phyloP scores from a whole-genome alignment of 495 filamentous ascomycete species.

The Neurospora sp. region DNA sequence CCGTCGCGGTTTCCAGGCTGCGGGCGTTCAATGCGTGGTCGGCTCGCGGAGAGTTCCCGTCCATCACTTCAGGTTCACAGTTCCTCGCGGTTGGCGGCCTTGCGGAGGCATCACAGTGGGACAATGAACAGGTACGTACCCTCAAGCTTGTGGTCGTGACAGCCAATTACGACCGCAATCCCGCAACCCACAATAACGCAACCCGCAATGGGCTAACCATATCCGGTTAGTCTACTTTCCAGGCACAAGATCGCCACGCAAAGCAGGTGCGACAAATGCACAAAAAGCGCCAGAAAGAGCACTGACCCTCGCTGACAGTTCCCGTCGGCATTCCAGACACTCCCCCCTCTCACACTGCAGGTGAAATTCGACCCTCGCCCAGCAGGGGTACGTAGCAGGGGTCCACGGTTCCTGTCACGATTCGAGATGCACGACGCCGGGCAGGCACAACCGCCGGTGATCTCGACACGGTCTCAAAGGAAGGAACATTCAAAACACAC shows the following conservation, averaged over 20 bases:
- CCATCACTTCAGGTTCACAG: background rate
- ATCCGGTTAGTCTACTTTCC: background rate
- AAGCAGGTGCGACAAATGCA: background rate
- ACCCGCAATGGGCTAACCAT: background rate
- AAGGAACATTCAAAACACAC: background rate
- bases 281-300: background rate
- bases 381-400: background rate
- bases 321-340: background rate
- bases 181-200: background rate
- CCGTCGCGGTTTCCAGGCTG: too few relatives aligned
- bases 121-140: background rate
- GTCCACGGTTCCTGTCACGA: background rate
- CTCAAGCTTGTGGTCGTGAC: background rate
- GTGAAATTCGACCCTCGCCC: background rate
- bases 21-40: background rate
- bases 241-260: constrained; percentile 5
- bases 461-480: background rate
- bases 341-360: background rate
- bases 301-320: background rate
- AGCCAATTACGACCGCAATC: background rate
- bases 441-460: background rate
- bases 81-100: background rate
- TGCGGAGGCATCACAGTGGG: background rate
- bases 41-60: background rate
- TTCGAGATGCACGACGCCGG: constrained; percentile 3